Conservation (phyloP, 441 rosid genomes). For the Populus trichocarpa region DNA sequence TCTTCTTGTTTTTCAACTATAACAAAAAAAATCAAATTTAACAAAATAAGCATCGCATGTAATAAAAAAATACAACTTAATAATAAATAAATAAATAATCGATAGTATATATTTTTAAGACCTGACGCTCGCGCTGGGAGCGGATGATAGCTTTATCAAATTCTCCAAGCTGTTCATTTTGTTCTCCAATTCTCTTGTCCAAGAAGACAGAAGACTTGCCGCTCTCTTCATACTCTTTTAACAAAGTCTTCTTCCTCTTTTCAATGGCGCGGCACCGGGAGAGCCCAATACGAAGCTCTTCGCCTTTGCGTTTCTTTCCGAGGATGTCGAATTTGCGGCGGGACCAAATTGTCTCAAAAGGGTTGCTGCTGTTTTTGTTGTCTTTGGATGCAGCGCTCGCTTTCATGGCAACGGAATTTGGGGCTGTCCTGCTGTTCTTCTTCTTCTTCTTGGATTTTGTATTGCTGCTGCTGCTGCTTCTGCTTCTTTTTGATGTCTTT, state of each 20-base stretch:
- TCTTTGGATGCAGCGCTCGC: conserved; percentile 33
- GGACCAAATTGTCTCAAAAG: conserved; percentile 83
- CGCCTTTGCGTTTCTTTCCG: conserved; percentile 89
- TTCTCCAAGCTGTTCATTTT: conserved; percentile 59
- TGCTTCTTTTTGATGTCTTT: conserved; percentile 27
- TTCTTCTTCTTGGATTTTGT: conserved; percentile 31
- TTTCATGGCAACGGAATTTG: conserved; percentile 64
- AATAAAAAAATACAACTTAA: not conserved
- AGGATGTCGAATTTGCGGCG: conserved; percentile 83
- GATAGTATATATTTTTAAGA: conserved; percentile 8
- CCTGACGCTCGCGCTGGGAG: conserved; percentile 88
- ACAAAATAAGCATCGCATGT: not conserved
- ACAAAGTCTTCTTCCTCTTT: conserved; percentile 75
- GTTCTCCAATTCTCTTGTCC: conserved; percentile 86
- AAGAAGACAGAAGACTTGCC: conserved; percentile 60
- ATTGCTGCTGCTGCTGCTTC: conserved; percentile 21
- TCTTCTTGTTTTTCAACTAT: conserved; percentile 54
- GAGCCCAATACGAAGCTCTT: conserved; percentile 64
- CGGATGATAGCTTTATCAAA: conserved; percentile 80
- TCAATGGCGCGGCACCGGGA: conserved; percentile 68
- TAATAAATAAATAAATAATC: too few relatives aligned
- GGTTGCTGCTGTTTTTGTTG: conserved; percentile 32
- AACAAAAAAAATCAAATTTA: conserved; percentile 27
- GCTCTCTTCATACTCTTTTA: conserved; percentile 79
- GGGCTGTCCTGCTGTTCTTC: conserved; percentile 40